Percentiles rank a stretch among this genome's conserved stretches.
phyloP scores from a whole-genome alignment of 1,139 yeast genomes.

The Pichia sp. region DNA sequence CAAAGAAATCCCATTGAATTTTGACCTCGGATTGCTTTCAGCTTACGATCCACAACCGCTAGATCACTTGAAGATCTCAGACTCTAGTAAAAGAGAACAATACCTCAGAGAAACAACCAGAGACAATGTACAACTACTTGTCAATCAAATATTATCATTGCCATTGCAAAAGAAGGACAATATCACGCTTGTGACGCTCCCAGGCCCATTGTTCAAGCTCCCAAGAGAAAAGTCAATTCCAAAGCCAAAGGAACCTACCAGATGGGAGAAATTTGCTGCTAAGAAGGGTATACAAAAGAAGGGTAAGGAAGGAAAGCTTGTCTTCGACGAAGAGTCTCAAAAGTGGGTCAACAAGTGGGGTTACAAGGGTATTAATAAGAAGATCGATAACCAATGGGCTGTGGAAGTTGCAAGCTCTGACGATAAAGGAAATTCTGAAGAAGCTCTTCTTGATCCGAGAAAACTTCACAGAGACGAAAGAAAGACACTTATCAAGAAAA shows the following conservation, averaged over 20 bases:
- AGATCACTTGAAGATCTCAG: slow-evolving; percentile 48
- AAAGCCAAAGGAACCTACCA: slow-evolving; percentile 83
- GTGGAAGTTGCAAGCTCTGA: slow-evolving; percentile 85
- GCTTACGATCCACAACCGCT: slow-evolving; percentile 84
- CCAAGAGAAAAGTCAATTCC: slow-evolving; percentile 98
- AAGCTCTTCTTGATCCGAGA: slow-evolving; percentile 70
- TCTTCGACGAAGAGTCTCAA: slow-evolving; percentile 79
- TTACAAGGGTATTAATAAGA: slow-evolving; percentile 86
- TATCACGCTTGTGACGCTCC: slow-evolving; percentile 77
- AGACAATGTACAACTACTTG: slow-evolving; percentile 85
- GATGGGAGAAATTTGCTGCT: slow-evolving; percentile 96
- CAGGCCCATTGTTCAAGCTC: slow-evolving; percentile 72
- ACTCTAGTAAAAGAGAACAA: slow-evolving; percentile 50
- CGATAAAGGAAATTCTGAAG: slow-evolving; percentile 5
- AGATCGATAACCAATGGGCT: slow-evolving; percentile 85
- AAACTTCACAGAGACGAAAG: slow-evolving; percentile 73
- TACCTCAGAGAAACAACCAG: slow-evolving; percentile 67
- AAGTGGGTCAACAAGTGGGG: slow-evolving; percentile 99
- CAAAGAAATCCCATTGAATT: slow-evolving; percentile 78
- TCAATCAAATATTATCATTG: slow-evolving; percentile 82
- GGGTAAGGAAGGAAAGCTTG: slow-evolving; percentile 85
- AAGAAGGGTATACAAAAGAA: slow-evolving; percentile 91
- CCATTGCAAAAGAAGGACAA: slow-evolving; percentile 74
- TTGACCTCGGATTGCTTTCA: slow-evolving; percentile 81
- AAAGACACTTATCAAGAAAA: slow-evolving; percentile 78